These are phyloP conservation scores for Elsinoe ampelina DNA, from an alignment of 2,329 filamentous ascomycete species.

Conservation along the genomic window DNA sequence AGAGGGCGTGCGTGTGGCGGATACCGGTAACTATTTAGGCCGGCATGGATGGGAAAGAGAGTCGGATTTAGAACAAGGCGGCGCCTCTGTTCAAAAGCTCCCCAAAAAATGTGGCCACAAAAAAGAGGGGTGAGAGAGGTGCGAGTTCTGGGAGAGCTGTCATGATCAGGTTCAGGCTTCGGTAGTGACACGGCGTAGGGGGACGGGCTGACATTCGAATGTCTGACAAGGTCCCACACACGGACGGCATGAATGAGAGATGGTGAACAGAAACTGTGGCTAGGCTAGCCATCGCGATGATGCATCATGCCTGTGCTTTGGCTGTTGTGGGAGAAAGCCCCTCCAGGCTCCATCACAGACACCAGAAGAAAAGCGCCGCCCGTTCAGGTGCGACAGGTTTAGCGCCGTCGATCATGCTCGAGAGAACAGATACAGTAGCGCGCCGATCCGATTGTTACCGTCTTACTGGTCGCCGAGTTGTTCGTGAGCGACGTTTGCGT, in stretches of 20 bases:
- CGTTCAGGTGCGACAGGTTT: constrained; percentile 12
- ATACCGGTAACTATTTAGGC: constrained; percentile 12
- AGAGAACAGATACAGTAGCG: constrained; percentile 5
- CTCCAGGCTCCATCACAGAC: background rate
- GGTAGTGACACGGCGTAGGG: too few species aligned
- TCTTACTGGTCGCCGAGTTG: constrained; percentile 5
- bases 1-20: constrained; percentile 6
- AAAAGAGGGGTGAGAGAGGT: background rate
- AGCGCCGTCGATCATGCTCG: constrained; percentile 11
- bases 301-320: constrained; percentile 8
- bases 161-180: background rate
- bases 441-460: constrained; percentile 12
- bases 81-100: background rate
- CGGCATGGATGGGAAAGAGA: constrained; percentile 5
- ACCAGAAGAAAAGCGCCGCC: background rate
- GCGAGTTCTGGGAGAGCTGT: background rate
- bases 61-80: constrained; percentile 10
- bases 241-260: background rate
- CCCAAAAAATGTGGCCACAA: too few species aligned
- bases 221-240: background rate
- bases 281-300: constrained; percentile 11
- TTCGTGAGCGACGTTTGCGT: background rate
- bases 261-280: background rate
- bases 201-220: too few species aligned
- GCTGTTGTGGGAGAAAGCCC: background rate